These are phyloP conservation scores for Septoria linicola DNA, from an alignment of 2,329 filamentous ascomycete species.

Conservation along the genomic window DNA sequence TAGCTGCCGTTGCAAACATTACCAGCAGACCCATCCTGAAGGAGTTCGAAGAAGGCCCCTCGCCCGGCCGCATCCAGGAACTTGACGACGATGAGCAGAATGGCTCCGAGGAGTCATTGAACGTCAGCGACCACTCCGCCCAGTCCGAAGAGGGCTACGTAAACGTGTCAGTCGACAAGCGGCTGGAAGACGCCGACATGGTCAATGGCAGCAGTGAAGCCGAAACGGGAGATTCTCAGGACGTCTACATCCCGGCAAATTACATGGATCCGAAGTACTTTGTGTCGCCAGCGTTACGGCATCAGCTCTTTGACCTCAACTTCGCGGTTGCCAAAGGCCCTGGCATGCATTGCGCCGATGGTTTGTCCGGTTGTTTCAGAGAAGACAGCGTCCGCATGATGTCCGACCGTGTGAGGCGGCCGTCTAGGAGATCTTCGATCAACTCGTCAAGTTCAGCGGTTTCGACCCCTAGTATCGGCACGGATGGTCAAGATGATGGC, in stretches of 20 bases:
- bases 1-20: constrained; percentile 72
- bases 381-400: constrained; percentile 29
- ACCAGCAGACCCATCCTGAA: constrained; percentile 68
- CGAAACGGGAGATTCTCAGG: constrained; percentile 9
- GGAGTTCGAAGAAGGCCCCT: constrained; percentile 41
- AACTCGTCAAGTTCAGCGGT: constrained; percentile 31
- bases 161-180: constrained; percentile 79
- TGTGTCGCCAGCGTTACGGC: constrained; percentile 64
- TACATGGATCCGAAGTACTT: constrained; percentile 35
- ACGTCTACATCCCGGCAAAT: constrained; percentile 29
- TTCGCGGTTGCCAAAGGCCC: constrained; percentile 62
- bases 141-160: constrained; percentile 89
- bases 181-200: constrained; percentile 7
- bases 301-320: constrained; percentile 70
- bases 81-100: constrained; percentile 49
- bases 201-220: neutral
- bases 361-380: constrained; percentile 34
- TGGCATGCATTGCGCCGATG: constrained; percentile 56
- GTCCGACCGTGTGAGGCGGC: constrained; percentile 32
- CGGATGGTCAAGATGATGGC: constrained; percentile 24
- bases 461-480: constrained; percentile 22
- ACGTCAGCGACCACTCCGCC: constrained; percentile 73
- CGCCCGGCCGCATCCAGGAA: constrained; percentile 13
- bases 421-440: constrained; percentile 28
- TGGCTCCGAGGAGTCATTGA: constrained; percentile 46